phyloP scores from a whole-genome alignment of 140 eudicot genomes.

The Flaveria floridana region DNA sequence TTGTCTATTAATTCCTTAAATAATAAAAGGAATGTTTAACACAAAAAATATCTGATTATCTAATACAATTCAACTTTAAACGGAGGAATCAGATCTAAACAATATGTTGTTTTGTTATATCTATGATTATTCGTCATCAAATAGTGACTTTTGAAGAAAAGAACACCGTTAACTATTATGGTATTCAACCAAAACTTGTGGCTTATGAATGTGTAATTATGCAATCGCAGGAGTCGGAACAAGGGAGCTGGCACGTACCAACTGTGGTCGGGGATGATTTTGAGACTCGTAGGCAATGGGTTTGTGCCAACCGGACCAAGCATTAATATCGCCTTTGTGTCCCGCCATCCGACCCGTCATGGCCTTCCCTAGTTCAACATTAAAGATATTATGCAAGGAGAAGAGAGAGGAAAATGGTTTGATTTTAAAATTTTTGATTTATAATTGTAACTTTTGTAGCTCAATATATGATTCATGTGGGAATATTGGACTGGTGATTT shows the following conservation, averaged over 20 bases:
- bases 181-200: background rate
- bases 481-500: background rate
- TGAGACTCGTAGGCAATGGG: conserved; percentile 81
- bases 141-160: background rate
- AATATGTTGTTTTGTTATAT: background rate
- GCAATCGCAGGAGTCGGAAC: conserved; percentile 75
- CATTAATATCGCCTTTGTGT: background rate
- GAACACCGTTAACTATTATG: background rate
- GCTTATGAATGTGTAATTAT: conserved; percentile 18
- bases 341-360: background rate
- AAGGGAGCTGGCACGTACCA: conserved; percentile 93
- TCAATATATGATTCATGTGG: conserved; percentile 1
- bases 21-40: background rate
- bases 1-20: background rate
- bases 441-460: conserved; percentile 1
- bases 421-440: background rate
- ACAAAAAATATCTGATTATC: background rate
- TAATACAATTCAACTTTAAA: background rate
- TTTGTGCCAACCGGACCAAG: conserved; percentile 63
- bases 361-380: background rate
- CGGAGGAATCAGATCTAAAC: background rate
- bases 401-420: background rate
- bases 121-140: background rate
- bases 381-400: background rate
- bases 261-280: conserved; percentile 76